Evolutionary conservation across 192 early-diverging fungal genomes (phyloP).

Genomic region (Dimargaris xerosporica): DNA sequence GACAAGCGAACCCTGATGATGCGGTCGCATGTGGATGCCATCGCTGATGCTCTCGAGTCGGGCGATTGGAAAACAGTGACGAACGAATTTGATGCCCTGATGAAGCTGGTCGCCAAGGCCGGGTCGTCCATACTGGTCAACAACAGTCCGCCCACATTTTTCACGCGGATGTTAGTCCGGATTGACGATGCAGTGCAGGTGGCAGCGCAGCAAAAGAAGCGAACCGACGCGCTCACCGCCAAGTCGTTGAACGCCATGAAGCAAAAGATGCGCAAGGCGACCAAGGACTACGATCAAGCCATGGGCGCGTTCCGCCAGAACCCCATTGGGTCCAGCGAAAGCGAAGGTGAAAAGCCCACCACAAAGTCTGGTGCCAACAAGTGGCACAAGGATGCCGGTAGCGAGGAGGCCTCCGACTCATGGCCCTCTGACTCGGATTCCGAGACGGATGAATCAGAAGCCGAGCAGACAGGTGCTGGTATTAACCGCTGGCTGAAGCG

Average conservation of each 20-base stretch:
- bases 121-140: background rate
- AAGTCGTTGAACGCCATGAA: conserved; percentile 84
- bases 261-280: conserved; percentile 82
- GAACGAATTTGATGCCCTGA: conserved; percentile 24
- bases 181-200: conserved; percentile 67
- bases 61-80: conserved; percentile 70
- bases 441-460: conserved; percentile 1
- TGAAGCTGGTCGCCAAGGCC: conserved; percentile 6
- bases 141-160: conserved; percentile 38
- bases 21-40: conserved; percentile 35
- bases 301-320: conserved; percentile 48
- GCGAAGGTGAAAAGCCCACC: conserved; percentile 17
- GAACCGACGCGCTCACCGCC: conserved; percentile 66
- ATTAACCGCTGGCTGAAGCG: conserved; percentile 29
- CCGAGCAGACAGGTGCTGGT: conserved; percentile 1
- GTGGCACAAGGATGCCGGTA: too few relatives aligned
- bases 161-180: conserved; percentile 49
- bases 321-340: conserved; percentile 21
- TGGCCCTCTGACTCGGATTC: conserved; percentile 14
- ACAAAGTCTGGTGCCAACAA: too few relatives aligned
- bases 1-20: conserved; percentile 64
- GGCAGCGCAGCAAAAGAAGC: conserved; percentile 47
- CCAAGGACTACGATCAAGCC: conserved; percentile 53
- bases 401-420: background rate
- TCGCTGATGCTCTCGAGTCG: conserved; percentile 59